Evolutionary conservation across 331 rosid genomes (phyloP).

Genomic region (Pyracantha coccinea): DNA sequence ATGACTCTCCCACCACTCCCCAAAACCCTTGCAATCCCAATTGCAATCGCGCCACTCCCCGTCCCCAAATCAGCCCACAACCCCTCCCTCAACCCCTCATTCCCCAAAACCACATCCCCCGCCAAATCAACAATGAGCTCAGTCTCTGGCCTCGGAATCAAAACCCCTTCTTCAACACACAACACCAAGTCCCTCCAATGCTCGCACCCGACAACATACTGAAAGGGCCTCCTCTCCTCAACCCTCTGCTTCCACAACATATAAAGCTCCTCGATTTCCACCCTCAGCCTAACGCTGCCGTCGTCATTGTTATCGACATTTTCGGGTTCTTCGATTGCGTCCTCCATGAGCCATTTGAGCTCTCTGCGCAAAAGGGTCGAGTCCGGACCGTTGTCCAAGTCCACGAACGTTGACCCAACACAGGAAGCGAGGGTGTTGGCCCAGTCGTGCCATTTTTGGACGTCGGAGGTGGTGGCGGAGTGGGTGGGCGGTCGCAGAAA

Average conservation of each 20-base stretch:
- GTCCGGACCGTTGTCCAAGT: constrained; percentile 73
- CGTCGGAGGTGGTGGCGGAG: constrained; percentile 41
- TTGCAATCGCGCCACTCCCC: constrained; percentile 89
- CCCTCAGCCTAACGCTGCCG: constrained; percentile 34
- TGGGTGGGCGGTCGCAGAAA: constrained; percentile 51
- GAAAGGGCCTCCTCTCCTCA: constrained; percentile 69
- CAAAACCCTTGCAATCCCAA: constrained; percentile 48
- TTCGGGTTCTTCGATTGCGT: constrained; percentile 32
- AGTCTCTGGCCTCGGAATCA: constrained; percentile 93
- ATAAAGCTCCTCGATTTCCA: constrained; percentile 51
- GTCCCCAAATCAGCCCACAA: constrained; percentile 94
- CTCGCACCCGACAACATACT: constrained; percentile 88
- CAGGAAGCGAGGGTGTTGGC: constrained; percentile 52
- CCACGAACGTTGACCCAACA: constrained; percentile 53
- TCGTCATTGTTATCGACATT: neutral
- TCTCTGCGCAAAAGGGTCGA: constrained; percentile 53
- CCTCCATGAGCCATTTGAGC: constrained; percentile 81
- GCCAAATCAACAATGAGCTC: constrained; percentile 64
- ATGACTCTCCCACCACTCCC: constrained; percentile 43
- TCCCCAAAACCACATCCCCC: constrained; percentile 31
- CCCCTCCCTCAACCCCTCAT: constrained; percentile 46
- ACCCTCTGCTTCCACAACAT: constrained; percentile 72
- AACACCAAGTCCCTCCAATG: constrained; percentile 55
- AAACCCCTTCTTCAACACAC: constrained; percentile 58
- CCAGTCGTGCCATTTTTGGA: constrained; percentile 75